phyloP scores from a whole-genome alignment of 1,284 basidiomycete species.

The Rhizoctonia solani region DNA sequence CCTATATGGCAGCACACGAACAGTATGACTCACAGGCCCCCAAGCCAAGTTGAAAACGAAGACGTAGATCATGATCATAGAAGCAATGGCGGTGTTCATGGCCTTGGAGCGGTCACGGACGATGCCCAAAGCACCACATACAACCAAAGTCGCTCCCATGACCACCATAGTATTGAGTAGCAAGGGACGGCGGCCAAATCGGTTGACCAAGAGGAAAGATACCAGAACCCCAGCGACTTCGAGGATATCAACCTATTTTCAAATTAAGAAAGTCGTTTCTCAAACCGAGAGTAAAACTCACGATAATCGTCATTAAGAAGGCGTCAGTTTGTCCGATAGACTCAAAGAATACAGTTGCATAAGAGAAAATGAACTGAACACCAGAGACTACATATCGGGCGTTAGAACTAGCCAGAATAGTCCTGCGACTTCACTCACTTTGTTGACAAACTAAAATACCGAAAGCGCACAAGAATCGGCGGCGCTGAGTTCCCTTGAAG shows the following conservation, averaged over 20 bases:
- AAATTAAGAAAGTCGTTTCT: neutral
- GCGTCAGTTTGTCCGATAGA: conserved; percentile 47
- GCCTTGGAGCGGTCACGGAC: conserved; percentile 36
- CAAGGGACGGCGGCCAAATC: conserved; percentile 50
- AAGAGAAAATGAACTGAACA: conserved; percentile 49
- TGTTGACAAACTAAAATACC: conserved; percentile 49
- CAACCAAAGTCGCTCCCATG: conserved; percentile 49
- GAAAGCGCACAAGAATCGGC: conserved; percentile 48
- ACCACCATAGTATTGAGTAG: conserved; percentile 48
- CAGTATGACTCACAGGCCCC: conserved; percentile 49
- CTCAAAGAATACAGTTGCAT: conserved; percentile 44
- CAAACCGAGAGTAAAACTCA: conserved; percentile 36
- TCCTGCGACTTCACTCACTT: conserved; percentile 44
- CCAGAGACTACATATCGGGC: conserved; percentile 42
- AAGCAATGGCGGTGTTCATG: conserved; percentile 47
- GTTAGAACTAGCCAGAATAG: conserved; percentile 38
- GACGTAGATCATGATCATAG: conserved; percentile 51
- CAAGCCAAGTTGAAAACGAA: conserved; percentile 52
- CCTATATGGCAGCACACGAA: neutral
- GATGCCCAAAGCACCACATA: conserved; percentile 47
- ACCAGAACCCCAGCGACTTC: conserved; percentile 49
- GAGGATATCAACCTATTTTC: conserved; percentile 43
- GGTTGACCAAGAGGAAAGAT: conserved; percentile 50
- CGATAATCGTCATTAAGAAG: conserved; percentile 50
- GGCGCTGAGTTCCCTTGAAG: conserved; percentile 41